These are phyloP conservation scores for Hypoxylon sp. DNA, from an alignment of 2,329 filamentous ascomycete genomes.

Conservation along the genomic window DNA sequence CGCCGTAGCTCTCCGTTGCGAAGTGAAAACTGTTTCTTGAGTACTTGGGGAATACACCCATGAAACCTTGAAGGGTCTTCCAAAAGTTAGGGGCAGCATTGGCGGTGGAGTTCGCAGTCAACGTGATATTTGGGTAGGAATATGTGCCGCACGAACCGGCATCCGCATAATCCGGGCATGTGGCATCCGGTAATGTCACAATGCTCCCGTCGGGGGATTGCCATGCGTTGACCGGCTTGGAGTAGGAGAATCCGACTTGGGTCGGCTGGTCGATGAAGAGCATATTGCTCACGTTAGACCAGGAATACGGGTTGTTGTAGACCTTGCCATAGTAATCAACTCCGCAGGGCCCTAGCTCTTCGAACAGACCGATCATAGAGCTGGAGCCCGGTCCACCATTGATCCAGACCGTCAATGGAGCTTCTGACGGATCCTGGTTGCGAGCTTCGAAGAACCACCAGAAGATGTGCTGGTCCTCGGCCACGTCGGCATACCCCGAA, in stretches of 20 bases:
- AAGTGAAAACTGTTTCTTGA: constrained; percentile 65
- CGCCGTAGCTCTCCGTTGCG: constrained; percentile 69
- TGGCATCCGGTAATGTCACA: constrained; percentile 60
- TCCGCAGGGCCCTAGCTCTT: constrained; percentile 57
- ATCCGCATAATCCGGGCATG: constrained; percentile 64
- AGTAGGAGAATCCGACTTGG: constrained; percentile 69
- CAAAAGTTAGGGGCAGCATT: constrained; percentile 70
- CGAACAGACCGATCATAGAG: constrained; percentile 68
- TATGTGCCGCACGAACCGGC: constrained; percentile 66
- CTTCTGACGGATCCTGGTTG: constrained; percentile 58
- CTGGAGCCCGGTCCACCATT: constrained; percentile 67
- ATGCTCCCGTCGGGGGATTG: constrained; percentile 48
- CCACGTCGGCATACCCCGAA: constrained; percentile 59
- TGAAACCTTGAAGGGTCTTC: constrained; percentile 72
- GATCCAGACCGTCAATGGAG: constrained; percentile 65
- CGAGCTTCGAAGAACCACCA: constrained; percentile 66
- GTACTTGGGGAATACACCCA: constrained; percentile 70
- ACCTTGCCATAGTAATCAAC: constrained; percentile 60
- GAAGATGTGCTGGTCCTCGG: constrained; percentile 58
- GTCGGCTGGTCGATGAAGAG: constrained; percentile 73
- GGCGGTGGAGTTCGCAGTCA: constrained; percentile 66
- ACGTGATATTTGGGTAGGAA: constrained; percentile 62
- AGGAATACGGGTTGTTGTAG: constrained; percentile 69
- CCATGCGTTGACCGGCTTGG: constrained; percentile 52
- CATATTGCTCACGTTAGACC: constrained; percentile 71